Base-by-base conservation (phyloP, 2,329 filamentous ascomycete genomes). In the Mycosphaerella arachidis region DNA sequence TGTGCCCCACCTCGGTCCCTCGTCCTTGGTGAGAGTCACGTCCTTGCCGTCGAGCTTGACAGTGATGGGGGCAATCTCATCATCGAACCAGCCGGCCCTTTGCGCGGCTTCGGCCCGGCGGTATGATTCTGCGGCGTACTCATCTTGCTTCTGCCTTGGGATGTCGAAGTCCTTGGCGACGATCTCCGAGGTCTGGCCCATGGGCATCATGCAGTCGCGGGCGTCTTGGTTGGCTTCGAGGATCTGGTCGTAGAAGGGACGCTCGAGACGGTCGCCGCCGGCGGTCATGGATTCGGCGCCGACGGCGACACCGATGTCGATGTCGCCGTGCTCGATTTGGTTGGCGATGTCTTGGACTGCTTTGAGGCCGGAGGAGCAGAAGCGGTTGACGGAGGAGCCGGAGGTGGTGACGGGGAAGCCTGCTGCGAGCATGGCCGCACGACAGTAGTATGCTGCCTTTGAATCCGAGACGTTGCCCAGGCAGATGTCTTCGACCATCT, bases 131-230 rank as follows among this genome's bases (percentile, higher is more conserved):
- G 89, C 89, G 0, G 94, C 91, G 75, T 87, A 97, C 66, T 83
- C 80, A 76, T 99, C 94, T 78, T 97, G 90, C 73, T 79, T 78
- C 73, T 92, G 86, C 62, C 94, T 85, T 1, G 85, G 79, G 73
- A 99, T 87, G 72, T 88, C 85, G 76, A 97, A 97, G 78, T 97
- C 94, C 53, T 86, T 86, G 69, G 88, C 91, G 30, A 99, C 92
- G 73, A 97, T 97, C 81, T 99, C 94, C 61, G 89, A 93, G 2
- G 94, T 99, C 85, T 96, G 95, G 24, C 94, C 94, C 94, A 99
- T 99, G 67, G 93, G 90, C 82, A 92, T 85, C 85, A 93, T 85
- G 82, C 92, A 94, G 78, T 97, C 93, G 51, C 77, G 77, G 0
- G 91, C 84, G 73, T 97, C 91, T 73, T 91, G 88, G 78, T 83